Evolutionary conservation across 2,329 filamentous ascomycete species (phyloP).

Genomic region (Phaeophleospora eucalypticola): DNA sequence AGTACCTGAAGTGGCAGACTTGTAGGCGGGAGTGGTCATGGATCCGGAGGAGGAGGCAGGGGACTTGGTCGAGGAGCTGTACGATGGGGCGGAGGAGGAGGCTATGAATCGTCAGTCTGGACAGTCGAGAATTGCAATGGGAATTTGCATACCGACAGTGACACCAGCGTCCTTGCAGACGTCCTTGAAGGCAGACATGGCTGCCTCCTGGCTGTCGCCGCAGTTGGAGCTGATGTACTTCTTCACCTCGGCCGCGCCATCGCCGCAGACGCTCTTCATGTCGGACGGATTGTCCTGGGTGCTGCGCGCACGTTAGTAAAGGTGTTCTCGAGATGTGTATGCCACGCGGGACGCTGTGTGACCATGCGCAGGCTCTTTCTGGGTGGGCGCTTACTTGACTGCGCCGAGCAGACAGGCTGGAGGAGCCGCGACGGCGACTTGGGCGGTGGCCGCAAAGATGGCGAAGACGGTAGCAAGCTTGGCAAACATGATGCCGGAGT

Average conservation of each 20-base stretch:
- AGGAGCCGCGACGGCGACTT: conserved; percentile 41
- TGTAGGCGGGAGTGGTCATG: conserved; percentile 11
- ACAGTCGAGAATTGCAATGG: background rate
- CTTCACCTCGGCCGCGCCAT: conserved; percentile 25
- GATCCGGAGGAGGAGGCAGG: conserved; percentile 12
- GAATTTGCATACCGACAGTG: conserved; percentile 25
- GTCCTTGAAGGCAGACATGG: conserved; percentile 29
- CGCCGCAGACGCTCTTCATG: conserved; percentile 31
- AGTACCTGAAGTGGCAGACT: conserved; percentile 6
- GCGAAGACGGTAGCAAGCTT: conserved; percentile 42
- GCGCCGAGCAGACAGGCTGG: conserved; percentile 50
- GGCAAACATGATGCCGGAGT: conserved; percentile 40
- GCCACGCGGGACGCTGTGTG: background rate
- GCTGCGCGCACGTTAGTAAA: conserved; percentile 17
- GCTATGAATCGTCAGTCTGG: conserved; percentile 2
- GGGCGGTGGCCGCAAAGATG: conserved; percentile 43
- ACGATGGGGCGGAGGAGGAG: conserved; percentile 9
- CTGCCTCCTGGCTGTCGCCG: conserved; percentile 25
- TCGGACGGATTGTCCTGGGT: conserved; percentile 30
- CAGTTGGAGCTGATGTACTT: conserved; percentile 29
- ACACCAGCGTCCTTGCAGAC: conserved; percentile 32
- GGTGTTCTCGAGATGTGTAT: conserved; percentile 3
- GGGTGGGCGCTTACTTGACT: conserved; percentile 42
- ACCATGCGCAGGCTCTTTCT: background rate
- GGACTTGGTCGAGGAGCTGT: conserved; percentile 5